A percentile compares a stretch with the other conserved stretches of the same genome.
Evolutionary conservation across 2,329 filamentous ascomycete genomes (phyloP).

Genomic region (Diplocarpon rosae): DNA sequence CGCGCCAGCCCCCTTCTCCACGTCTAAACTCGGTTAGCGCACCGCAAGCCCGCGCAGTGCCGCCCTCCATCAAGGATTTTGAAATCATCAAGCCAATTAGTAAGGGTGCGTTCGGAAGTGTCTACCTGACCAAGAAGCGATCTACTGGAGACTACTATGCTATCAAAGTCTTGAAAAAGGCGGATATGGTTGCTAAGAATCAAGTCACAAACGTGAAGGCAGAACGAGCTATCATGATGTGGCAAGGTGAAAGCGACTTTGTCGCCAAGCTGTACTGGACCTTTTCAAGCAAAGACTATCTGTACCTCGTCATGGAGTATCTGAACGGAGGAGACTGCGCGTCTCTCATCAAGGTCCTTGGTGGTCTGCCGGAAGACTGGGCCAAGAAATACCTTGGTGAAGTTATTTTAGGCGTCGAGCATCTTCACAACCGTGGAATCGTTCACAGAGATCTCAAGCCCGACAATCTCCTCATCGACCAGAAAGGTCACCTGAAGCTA

Average conservation of each 20-base stretch:
- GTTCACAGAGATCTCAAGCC: slow-evolving; percentile 96
- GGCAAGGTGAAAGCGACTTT: slow-evolving; percentile 98
- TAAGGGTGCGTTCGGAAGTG: slow-evolving; percentile 95
- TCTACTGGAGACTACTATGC: slow-evolving; percentile 97
- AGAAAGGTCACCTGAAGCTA: slow-evolving; percentile 90
- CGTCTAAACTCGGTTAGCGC: slow-evolving; percentile 64
- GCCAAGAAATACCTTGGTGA: slow-evolving; percentile 95
- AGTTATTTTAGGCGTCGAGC: slow-evolving; percentile 92
- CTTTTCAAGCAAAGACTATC: slow-evolving; percentile 97
- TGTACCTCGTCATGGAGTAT: slow-evolving; percentile 99
- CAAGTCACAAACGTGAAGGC: slow-evolving; percentile 99
- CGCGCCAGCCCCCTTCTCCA: slow-evolving; percentile 67
- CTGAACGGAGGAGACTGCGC: slow-evolving; percentile 95
- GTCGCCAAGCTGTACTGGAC: slow-evolving; percentile 99
- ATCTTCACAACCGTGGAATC: slow-evolving; percentile 87
- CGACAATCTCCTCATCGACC: slow-evolving; percentile 93
- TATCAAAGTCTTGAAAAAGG: slow-evolving; percentile 97
- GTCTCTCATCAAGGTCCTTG: slow-evolving; percentile 87
- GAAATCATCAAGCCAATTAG: slow-evolving; percentile 99
- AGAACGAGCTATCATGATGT: slow-evolving; percentile 99
- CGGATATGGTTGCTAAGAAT: slow-evolving; percentile 99
- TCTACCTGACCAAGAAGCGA: slow-evolving; percentile 97
- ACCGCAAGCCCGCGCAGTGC: slow-evolving; percentile 77
- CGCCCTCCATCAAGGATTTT: slow-evolving; percentile 97
- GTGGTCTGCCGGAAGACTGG: slow-evolving; percentile 91